Percentiles rank a stretch among this genome's conserved stretches.
Conservation (phyloP, 1,139 yeast genomes). For the Magnusiomyces suaveolens region DNA sequence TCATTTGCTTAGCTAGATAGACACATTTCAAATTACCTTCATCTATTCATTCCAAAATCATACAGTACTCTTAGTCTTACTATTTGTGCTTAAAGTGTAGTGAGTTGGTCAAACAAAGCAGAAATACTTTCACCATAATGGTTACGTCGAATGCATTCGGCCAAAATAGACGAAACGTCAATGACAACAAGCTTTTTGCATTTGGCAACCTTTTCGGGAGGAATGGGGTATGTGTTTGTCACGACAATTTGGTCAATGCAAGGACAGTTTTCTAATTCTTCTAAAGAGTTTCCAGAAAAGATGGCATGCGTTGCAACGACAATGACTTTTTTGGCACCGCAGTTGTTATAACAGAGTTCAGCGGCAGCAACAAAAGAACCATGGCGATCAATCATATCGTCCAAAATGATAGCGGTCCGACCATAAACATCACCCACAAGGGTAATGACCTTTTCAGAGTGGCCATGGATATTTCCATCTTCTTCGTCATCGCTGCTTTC, state of each 20-base stretch:
- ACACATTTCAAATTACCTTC: no score
- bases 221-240: conserved; percentile 91
- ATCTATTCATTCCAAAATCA: no score
- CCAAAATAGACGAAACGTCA: conserved; percentile 89
- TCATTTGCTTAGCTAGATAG: no score
- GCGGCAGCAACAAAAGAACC: conserved; percentile 94
- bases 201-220: conserved; percentile 46
- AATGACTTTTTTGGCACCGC: conserved; percentile 89
- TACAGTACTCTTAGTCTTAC: neutral
- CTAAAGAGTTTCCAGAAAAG: conserved; percentile 78
- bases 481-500: conserved; percentile 62
- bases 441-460: conserved; percentile 72
- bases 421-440: conserved; percentile 91
- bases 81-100: conserved; percentile 38
- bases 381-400: conserved; percentile 95
- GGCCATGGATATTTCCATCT: conserved; percentile 37
- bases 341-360: conserved; percentile 85
- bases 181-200: conserved; percentile 69
- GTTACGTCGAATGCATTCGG: conserved; percentile 97
- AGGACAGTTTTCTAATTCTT: conserved; percentile 62
- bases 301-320: conserved; percentile 94
- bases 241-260: conserved; percentile 86
- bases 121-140: conserved; percentile 96
- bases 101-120: conserved; percentile 78
- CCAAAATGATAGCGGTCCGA: conserved; percentile 85